These are phyloP conservation scores for Pythium myriotylum DNA, from an alignment of 352 stramenopile genomes.

Conservation along the genomic window DNA sequence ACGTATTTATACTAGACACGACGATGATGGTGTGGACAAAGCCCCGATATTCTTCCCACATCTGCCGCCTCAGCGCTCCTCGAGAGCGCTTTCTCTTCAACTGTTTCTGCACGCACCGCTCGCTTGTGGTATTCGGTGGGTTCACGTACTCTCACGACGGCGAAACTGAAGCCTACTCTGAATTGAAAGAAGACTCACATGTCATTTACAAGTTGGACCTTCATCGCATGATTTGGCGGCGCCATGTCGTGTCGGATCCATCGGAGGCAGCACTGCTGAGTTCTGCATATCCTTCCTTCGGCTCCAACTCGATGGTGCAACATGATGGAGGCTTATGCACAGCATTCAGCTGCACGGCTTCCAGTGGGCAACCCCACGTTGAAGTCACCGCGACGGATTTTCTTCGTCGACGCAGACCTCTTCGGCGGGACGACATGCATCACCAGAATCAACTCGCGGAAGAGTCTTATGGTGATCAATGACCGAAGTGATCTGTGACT, in stretches of 20 bases:
- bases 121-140: conserved; percentile 25
- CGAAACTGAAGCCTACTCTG: conserved; percentile 17
- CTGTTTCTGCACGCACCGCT: conserved; percentile 21
- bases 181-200: conserved; percentile 11
- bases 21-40: conserved; percentile 33
- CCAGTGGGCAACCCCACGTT: conserved; percentile 25
- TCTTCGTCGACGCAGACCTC: conserved; percentile 4
- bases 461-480: too few species aligned
- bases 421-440: neutral
- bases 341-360: conserved; percentile 28
- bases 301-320: conserved; percentile 36
- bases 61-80: conserved; percentile 23
- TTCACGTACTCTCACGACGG: conserved; percentile 26
- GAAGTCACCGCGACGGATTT: conserved; percentile 35
- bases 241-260: conserved; percentile 30
- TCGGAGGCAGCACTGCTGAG: conserved; percentile 15
- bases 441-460: too few species aligned
- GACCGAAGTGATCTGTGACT: too few species aligned
- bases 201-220: conserved; percentile 66
- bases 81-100: conserved; percentile 28
- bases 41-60: conserved; percentile 25
- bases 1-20: conserved; percentile 28
- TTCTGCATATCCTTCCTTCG: conserved; percentile 10
- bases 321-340: neutral
- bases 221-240: conserved; percentile 70